Conservation (phyloP, 768 basidiomycete genomes). For the Pleurotus cornucopiae region DNA sequence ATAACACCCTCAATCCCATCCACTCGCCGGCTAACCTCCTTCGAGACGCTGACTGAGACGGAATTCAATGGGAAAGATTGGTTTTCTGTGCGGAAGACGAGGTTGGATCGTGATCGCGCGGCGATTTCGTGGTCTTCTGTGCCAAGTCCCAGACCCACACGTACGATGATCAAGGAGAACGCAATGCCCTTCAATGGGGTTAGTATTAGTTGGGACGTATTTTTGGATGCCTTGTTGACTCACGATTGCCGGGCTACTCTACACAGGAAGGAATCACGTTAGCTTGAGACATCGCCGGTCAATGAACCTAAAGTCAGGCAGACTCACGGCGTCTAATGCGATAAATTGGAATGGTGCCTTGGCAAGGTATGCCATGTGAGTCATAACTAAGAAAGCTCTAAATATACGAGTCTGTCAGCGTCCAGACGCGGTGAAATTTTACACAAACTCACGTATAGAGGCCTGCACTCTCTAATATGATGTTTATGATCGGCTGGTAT, state of each 20-base stretch:
- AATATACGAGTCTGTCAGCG: too few species aligned
- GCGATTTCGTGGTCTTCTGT: neutral
- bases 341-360: slow-evolving; percentile 2
- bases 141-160: slow-evolving; percentile 3
- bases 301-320: neutral
- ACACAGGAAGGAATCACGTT: neutral
- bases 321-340: neutral
- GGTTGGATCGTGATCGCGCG: neutral
- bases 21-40: neutral
- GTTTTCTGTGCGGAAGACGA: slow-evolving; percentile 3
- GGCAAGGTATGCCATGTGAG: slow-evolving; percentile 4
- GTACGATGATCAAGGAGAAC: slow-evolving; percentile 6
- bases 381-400: slow-evolving; percentile 1
- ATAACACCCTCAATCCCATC: neutral
- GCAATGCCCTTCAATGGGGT: neutral
- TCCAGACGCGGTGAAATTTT: neutral
- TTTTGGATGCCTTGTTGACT: neutral
- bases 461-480: slow-evolving; percentile 3
- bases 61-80: neutral
- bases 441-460: neutral
- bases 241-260: slow-evolving; percentile 5
- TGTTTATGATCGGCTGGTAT: neutral
- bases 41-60: neutral
- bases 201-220: neutral
- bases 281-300: neutral